phyloP scores from a whole-genome alignment of 257 asterid species.

The Galeopsis tetrahit region DNA sequence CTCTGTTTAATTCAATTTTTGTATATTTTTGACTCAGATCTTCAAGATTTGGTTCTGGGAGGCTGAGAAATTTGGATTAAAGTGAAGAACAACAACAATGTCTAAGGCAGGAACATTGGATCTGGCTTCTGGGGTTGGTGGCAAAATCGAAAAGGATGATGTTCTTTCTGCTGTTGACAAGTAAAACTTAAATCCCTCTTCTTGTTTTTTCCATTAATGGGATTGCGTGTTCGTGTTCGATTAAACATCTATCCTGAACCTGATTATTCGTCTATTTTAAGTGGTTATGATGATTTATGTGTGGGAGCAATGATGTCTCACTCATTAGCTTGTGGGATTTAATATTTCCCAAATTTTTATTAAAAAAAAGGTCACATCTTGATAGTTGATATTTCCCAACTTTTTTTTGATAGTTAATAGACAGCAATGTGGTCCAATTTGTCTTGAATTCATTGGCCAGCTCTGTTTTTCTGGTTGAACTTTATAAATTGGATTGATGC shows the following conservation, averaged over 20 bases:
- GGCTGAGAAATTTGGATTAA: constrained; percentile 26
- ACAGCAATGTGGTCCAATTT: constrained; percentile 12
- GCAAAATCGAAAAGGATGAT: constrained; percentile 71
- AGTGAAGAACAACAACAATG: constrained; percentile 50
- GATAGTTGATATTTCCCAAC: no score
- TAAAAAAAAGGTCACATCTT: background rate
- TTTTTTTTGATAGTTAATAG: no score
- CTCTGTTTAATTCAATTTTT: background rate
- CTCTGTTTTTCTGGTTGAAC: background rate
- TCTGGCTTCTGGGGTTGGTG: constrained; percentile 95
- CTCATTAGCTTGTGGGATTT: background rate
- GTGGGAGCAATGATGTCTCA: background rate
- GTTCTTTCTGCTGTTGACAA: constrained; percentile 91
- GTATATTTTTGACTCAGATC: constrained; percentile 40
- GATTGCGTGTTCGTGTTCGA: no score
- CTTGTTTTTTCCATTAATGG: background rate
- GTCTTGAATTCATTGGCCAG: background rate
- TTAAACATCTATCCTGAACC: no score
- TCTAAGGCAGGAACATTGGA: constrained; percentile 76
- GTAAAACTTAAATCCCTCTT: constrained; percentile 31
- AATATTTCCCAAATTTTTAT: background rate
- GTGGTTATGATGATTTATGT: background rate
- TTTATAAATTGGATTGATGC: background rate
- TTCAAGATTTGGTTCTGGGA: constrained; percentile 33
- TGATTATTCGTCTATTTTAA: no score